Percentiles rank a stretch among this genome's conserved stretches.
These are phyloP conservation scores for Xylaria sp. DNA, from an alignment of 2,329 filamentous ascomycete genomes.

Conservation along the genomic window DNA sequence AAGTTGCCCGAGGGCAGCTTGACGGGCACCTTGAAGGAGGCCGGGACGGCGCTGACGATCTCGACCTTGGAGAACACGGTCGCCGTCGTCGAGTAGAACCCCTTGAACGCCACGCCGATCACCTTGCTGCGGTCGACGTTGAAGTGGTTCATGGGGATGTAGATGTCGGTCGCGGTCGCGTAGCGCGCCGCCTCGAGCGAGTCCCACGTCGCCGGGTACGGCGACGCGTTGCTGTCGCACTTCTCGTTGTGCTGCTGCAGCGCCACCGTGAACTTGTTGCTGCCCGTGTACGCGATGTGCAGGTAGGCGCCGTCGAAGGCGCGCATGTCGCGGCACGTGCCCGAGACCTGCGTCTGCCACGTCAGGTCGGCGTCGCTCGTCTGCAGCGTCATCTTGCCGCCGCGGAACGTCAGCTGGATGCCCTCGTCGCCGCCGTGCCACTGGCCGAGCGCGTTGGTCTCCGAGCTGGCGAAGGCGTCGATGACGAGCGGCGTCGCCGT, in stretches of 20 bases:
- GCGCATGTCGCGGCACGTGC: conserved; percentile 60
- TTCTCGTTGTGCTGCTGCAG: conserved; percentile 69
- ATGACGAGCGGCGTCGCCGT: conserved; percentile 59
- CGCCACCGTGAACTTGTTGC: conserved; percentile 66
- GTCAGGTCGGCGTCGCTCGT: conserved; percentile 65
- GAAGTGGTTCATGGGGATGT: conserved; percentile 71
- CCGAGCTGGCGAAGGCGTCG: conserved; percentile 61
- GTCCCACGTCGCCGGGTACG: conserved; percentile 71
- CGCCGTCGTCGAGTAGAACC: conserved; percentile 62
- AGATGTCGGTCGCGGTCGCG: conserved; percentile 59
- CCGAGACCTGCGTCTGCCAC: conserved; percentile 64
- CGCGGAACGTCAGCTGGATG: conserved; percentile 56
- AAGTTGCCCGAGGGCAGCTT: conserved; percentile 67
- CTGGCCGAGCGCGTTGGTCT: conserved; percentile 64
- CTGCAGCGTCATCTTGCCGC: conserved; percentile 58
- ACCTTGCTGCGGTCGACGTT: conserved; percentile 61
- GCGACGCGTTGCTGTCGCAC: conserved; percentile 60
- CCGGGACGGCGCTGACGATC: conserved; percentile 61
- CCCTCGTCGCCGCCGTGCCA: conserved; percentile 69
- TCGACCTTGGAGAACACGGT: conserved; percentile 63
- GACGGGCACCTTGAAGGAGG: conserved; percentile 56
- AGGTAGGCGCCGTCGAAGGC: conserved; percentile 63
- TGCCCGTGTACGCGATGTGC: conserved; percentile 68
- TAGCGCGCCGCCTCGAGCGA: conserved; percentile 69
- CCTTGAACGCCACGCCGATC: conserved; percentile 66